Base-by-base conservation (phyloP, 768 basidiomycete genomes). In the Auriculariales sp. region DNA sequence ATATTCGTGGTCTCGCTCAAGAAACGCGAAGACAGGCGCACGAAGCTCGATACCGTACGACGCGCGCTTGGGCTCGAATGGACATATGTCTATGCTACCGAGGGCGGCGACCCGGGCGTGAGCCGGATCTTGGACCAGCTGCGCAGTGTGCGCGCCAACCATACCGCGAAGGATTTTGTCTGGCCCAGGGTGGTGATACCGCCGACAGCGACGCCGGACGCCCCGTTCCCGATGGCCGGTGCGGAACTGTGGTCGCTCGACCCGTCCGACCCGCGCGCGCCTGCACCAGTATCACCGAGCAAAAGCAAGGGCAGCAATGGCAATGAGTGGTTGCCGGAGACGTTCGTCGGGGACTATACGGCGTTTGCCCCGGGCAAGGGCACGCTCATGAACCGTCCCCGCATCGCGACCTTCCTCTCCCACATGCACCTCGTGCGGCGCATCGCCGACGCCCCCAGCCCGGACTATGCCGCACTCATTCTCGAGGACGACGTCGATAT, bases 401-500 rank as follows among this genome's bases (percentile, higher is more conserved):
- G n/a, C n/a, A 60, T 84, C 30, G 81, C 82, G 10, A 85, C 81
- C 61, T 85, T 81, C 81, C 66, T 77, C 56, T 84, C 83, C 1
- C 83, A 86, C 59, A 53, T 78, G 10, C 68, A 64, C 28, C 67
- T 71, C 30, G 71, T 85, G 28, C 71, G 66, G 19, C 63, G 53
- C 3, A 67, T 81, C 29, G 59, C 66, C 11, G 56, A 59, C 9
- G 44, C 34, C 63, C 62, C 47, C 28, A 11, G 36, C n/a, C 22
- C 24, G 25, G 56, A 65, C 50, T 67, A 67, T 9, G 66, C 73
- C 2, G 66, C 69, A 0, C 50, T 86, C 7, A 68, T 87, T n/a
- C 65, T 86, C 5, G 85, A 87, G 61, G 86, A 87, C 58, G 86
- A 88, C 54, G 66, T 88, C 9, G 81, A 88, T 58, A 79, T 86